These are phyloP conservation scores for Mycena albidolilacea DNA, from an alignment of 768 basidiomycete genomes.

Conservation along the genomic window DNA sequence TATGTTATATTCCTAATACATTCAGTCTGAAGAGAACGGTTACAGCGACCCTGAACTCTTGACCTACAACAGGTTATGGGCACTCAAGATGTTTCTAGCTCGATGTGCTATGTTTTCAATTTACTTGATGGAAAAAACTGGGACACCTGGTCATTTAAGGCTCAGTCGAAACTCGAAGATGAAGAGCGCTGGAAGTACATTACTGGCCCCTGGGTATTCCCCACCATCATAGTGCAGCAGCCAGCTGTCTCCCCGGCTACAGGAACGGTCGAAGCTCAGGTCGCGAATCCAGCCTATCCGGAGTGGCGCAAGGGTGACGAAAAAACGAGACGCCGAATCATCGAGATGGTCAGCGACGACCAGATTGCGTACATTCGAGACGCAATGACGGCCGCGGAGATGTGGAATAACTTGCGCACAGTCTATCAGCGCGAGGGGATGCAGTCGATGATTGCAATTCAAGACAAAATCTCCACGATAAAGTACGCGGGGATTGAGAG, in stretches of 20 bases:
- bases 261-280: background rate
- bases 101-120: too few species aligned
- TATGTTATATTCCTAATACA: too few species aligned
- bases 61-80: too few species aligned
- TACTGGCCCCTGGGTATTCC: too few species aligned
- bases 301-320: background rate
- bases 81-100: too few species aligned
- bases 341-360: background rate
- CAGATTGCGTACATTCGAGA: background rate
- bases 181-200: too few species aligned
- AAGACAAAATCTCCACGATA: background rate
- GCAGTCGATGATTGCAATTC: slow-evolving; percentile 1
- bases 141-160: too few species aligned
- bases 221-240: too few species aligned
- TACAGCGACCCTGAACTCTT: too few species aligned
- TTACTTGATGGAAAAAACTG: too few species aligned
- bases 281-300: background rate
- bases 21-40: too few species aligned
- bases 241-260: background rate
- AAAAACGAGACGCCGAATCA: background rate
- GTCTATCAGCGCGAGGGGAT: background rate
- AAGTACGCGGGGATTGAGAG: slow-evolving; percentile 12
- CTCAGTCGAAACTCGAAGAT: too few species aligned
- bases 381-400: background rate
- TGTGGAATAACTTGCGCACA: background rate